A percentile compares a stretch with the other conserved stretches of the same genome.
phyloP scores from a whole-genome alignment of 2,329 filamentous ascomycete genomes.

The Pseudogymnoascus sp. region DNA sequence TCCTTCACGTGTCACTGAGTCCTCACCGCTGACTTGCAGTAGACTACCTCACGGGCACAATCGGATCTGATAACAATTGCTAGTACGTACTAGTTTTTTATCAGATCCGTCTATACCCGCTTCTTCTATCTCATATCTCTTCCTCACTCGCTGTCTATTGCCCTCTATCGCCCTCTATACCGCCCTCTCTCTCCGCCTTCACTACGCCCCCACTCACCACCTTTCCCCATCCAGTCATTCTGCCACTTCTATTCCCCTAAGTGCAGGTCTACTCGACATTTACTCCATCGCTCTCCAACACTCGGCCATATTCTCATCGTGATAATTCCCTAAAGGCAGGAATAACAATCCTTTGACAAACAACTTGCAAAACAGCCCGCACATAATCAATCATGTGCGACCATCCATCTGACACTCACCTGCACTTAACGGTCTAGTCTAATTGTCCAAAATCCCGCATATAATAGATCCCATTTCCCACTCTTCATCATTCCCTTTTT shows the following conservation, averaged over 20 bases:
- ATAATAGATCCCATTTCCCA: neutral
- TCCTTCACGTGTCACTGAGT: no score
- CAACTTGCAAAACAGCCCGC: neutral
- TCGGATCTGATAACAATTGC: neutral
- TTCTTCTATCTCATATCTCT: neutral
- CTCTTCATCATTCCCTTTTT: neutral
- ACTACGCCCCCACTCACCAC: no score
- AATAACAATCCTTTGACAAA: constrained; percentile 7
- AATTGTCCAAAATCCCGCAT: neutral
- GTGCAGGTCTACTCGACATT: constrained; percentile 3
- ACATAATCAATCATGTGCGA: neutral
- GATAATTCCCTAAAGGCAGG: constrained; percentile 8
- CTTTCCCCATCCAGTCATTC: neutral
- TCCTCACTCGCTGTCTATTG: neutral
- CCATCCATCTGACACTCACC: neutral
- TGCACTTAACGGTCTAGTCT: constrained; percentile 8
- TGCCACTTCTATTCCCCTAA: constrained; percentile 4
- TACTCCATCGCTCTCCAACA: neutral
- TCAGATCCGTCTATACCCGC: neutral
- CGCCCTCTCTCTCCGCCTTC: neutral
- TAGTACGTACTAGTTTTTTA: neutral
- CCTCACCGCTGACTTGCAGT: no score
- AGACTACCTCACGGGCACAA: neutral
- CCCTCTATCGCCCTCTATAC: neutral
- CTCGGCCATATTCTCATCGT: neutral